phyloP scores from a whole-genome alignment of 1,139 yeast genomes.

The Kluyveromyces sp. region DNA sequence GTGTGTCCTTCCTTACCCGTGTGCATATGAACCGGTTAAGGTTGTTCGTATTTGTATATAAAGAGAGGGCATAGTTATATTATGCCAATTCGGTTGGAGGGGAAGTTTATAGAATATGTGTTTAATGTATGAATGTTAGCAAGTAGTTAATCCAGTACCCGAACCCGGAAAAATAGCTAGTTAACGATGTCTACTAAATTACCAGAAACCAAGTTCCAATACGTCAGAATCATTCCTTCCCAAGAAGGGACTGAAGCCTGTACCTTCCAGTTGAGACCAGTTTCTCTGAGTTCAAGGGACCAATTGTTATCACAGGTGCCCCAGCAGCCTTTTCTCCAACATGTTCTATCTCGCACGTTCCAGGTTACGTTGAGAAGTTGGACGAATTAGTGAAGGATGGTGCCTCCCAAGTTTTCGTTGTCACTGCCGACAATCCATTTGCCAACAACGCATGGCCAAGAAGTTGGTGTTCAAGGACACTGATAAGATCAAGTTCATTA shows the following conservation, averaged over 20 bases:
- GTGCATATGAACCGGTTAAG: too few relatives aligned
- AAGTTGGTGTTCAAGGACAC: constrained; percentile 39
- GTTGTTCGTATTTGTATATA: too few relatives aligned
- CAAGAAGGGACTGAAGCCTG: constrained; percentile 21
- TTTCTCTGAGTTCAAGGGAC: constrained; percentile 28
- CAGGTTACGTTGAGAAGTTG: constrained; percentile 53
- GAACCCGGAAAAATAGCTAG: too few relatives aligned
- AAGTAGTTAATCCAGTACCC: too few relatives aligned
- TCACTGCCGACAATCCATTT: constrained; percentile 78
- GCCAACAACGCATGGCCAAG: constrained; percentile 75
- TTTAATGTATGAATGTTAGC: neutral
- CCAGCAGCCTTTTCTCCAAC: constrained; percentile 94
- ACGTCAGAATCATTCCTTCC: constrained; percentile 17
- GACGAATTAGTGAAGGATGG: constrained; percentile 51
- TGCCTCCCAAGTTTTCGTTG: constrained; percentile 61
- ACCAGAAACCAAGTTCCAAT: constrained; percentile 22
- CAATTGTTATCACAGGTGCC: constrained; percentile 64
- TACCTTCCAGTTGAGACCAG: constrained; percentile 20
- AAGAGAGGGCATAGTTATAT: too few relatives aligned
- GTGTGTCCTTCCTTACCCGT: too few relatives aligned
- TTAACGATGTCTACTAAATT: neutral
- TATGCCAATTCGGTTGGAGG: too few relatives aligned
- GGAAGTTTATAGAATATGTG: neutral
- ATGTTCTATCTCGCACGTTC: constrained; percentile 75
- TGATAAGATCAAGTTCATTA: constrained; percentile 55